Evolutionary conservation across 2,329 filamentous ascomycete species (phyloP).

Genomic region (Dryadomyces sulphureus): DNA sequence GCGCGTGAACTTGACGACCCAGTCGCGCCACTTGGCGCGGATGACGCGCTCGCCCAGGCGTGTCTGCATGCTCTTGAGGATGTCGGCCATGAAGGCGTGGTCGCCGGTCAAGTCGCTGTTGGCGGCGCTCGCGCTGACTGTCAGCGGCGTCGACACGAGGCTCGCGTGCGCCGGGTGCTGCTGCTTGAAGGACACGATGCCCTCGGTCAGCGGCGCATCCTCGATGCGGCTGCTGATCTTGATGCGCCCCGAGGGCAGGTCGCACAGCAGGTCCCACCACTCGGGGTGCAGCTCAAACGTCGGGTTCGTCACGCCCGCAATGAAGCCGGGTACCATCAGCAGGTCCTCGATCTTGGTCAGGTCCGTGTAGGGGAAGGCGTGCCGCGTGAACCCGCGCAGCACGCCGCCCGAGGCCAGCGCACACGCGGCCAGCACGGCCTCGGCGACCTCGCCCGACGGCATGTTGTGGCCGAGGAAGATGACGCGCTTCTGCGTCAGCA

Average conservation of each 20-base stretch:
- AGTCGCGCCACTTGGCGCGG: slow-evolving; percentile 82
- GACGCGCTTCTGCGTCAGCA: slow-evolving; percentile 90
- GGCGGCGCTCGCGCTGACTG: slow-evolving; percentile 24
- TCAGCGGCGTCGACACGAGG: slow-evolving; percentile 25
- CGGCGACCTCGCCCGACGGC: slow-evolving; percentile 88
- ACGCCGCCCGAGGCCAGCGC: slow-evolving; percentile 83
- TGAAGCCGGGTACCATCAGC: slow-evolving; percentile 90
- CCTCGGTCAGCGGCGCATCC: slow-evolving; percentile 65
- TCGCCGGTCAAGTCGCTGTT: slow-evolving; percentile 66
- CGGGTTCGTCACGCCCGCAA: slow-evolving; percentile 93
- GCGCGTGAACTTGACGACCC: slow-evolving; percentile 86
- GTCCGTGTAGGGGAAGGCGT: slow-evolving; percentile 96
- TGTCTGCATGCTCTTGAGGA: slow-evolving; percentile 69
- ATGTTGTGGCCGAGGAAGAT: slow-evolving; percentile 93
- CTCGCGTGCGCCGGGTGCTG: slow-evolving; percentile 46
- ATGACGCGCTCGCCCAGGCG: slow-evolving; percentile 83
- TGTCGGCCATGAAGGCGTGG: slow-evolving; percentile 72
- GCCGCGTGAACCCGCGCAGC: slow-evolving; percentile 84
- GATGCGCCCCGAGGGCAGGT: slow-evolving; percentile 80
- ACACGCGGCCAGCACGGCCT: slow-evolving; percentile 95
- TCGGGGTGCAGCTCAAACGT: slow-evolving; percentile 89
- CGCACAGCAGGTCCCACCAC: slow-evolving; percentile 97
- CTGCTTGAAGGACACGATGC: slow-evolving; percentile 75
- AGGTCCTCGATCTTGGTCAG: slow-evolving; percentile 95
- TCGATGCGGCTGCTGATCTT: slow-evolving; percentile 90